Evolutionary conservation across 2,329 filamentous ascomycete species (phyloP).

Genomic region (Incumbomyces lentus): DNA sequence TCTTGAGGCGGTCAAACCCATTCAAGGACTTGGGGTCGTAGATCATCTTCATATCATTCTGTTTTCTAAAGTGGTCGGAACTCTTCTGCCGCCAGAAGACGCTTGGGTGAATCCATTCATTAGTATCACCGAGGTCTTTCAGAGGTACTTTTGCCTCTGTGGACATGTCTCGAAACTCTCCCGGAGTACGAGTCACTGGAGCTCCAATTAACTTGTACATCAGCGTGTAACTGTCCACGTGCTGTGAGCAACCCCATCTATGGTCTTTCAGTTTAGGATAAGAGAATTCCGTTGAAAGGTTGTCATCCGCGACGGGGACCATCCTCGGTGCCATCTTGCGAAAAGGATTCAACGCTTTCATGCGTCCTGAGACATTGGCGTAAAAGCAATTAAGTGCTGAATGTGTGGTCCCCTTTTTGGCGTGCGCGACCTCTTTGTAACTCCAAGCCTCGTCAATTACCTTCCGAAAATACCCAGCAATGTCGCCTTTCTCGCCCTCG

Average conservation of each 20-base stretch:
- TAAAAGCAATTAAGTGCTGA: no score
- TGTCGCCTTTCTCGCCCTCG: not conserved
- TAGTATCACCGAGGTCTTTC: not conserved
- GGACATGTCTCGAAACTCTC: not conserved
- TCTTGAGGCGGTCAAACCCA: no score
- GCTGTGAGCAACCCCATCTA: not conserved
- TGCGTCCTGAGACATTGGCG: no score
- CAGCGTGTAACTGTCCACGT: not conserved
- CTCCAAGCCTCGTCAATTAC: not conserved
- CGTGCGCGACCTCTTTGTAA: not conserved
- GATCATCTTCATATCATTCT: no score
- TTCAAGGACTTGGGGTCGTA: no score
- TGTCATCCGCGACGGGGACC: no score
- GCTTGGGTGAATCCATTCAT: not conserved
- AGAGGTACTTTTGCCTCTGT: not conserved
- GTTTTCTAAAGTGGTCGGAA: no score
- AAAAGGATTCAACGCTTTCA: no score
- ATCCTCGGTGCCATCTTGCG: no score
- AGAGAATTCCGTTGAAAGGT: not conserved
- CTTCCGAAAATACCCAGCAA: not conserved
- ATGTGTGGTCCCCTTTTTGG: no score
- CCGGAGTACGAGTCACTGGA: not conserved
- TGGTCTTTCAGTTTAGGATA: not conserved
- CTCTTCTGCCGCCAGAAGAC: not conserved
- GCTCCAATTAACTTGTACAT: not conserved